Conservation (phyloP, 2,329 filamentous ascomycete genomes). For the Colletotrichum noveboracense region DNA sequence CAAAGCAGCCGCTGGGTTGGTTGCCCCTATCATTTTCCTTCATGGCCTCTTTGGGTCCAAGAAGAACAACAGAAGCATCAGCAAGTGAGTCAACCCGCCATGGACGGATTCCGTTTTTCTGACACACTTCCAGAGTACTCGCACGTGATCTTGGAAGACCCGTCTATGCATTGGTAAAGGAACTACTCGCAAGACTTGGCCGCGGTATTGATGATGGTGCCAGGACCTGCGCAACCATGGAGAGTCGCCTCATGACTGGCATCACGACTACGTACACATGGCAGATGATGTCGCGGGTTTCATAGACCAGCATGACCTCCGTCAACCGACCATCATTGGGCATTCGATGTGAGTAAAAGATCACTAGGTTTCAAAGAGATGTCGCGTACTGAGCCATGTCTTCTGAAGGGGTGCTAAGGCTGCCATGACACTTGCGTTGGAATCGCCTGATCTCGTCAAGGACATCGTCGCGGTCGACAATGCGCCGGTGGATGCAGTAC, state of each 20-base stretch:
- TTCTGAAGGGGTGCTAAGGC: conserved; percentile 80
- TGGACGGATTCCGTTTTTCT: conserved; percentile 11
- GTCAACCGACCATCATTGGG: conserved; percentile 79
- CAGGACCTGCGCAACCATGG: conserved; percentile 94
- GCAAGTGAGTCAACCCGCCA: conserved; percentile 71
- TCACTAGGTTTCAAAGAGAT: neutral
- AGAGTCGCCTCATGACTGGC: conserved; percentile 77
- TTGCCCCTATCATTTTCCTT: conserved; percentile 79
- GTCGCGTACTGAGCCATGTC: neutral
- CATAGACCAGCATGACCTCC: conserved; percentile 73
- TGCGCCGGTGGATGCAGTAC: conserved; percentile 80
- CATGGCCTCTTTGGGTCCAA: conserved; percentile 95
- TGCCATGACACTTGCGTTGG: conserved; percentile 85
- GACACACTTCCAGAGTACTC: conserved; percentile 62
- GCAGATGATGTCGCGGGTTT: conserved; percentile 84
- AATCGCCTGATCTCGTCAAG: conserved; percentile 68
- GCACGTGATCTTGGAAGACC: conserved; percentile 80
- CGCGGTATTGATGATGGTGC: conserved; percentile 7
- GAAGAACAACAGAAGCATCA: conserved; percentile 92
- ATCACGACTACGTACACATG: conserved; percentile 83
- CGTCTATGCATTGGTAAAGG: conserved; percentile 79
- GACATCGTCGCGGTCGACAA: conserved; percentile 89
- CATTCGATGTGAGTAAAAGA: conserved; percentile 78
- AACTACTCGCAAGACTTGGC: conserved; percentile 1
- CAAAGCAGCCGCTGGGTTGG: conserved; percentile 40